A percentile compares a stretch with the other conserved stretches of the same genome.
Evolutionary conservation across 139 green algal genomes (phyloP).

Genomic region (Picochlorum sp.): DNA sequence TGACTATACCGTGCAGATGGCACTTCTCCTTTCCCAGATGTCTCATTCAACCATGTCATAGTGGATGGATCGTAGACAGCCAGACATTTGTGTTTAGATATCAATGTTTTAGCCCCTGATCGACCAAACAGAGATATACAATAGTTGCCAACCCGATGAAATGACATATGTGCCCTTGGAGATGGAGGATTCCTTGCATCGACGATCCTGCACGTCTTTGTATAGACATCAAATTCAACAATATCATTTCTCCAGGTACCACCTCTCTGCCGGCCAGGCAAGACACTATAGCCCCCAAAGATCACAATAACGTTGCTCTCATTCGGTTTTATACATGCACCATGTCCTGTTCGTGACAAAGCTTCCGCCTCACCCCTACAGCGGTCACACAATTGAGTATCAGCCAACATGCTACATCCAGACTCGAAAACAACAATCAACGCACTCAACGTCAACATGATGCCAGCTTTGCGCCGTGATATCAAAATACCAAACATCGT

Average conservation of each 20-base stretch:
- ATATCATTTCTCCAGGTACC: slow-evolving; percentile 18
- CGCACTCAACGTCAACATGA: too few species aligned
- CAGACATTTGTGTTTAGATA: not conserved
- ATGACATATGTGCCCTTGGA: slow-evolving; percentile 18
- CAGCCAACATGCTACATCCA: too few species aligned
- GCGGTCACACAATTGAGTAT: too few species aligned
- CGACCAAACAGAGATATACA: slow-evolving; percentile 14
- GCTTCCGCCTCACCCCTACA: too few species aligned
- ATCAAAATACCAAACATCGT: slow-evolving; percentile 6
- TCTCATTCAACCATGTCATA: not conserved
- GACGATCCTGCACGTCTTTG: not conserved
- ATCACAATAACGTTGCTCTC: slow-evolving; percentile 8
- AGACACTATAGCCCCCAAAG: slow-evolving; percentile 18
- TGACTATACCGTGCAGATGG: slow-evolving; percentile 2
- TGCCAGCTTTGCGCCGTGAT: not conserved
- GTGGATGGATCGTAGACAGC: not conserved
- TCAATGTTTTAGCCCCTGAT: not conserved
- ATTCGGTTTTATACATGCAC: slow-evolving; percentile 15
- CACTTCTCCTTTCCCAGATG: not conserved
- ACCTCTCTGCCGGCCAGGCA: not conserved
- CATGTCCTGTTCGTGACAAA: slow-evolving; percentile 11
- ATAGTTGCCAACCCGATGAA: not conserved
- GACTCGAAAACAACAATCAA: too few species aligned
- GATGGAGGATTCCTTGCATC: not conserved
- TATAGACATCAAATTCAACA: slow-evolving; percentile 8